Evolutionary conservation across 768 basidiomycete genomes (phyloP), one percentile per base, ranked within the genome.

Genomic region (Mycena olivaceomarginata): DNA sequence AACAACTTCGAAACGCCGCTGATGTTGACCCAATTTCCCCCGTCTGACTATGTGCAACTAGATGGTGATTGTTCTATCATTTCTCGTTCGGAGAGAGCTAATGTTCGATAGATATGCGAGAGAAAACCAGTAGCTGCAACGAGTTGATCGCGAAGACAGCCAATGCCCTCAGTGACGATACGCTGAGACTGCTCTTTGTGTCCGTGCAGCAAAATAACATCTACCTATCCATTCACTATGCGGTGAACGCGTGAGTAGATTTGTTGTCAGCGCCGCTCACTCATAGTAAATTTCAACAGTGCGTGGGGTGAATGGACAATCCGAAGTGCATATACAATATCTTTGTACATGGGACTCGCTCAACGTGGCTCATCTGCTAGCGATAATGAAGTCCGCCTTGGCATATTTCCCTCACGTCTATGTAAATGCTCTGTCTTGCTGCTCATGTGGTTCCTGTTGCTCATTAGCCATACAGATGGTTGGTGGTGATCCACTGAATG

Each of bases 1-100:
- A n/a, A 18, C 4, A 37, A 48, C 37, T 72, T 64, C 16, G n/a
- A n/a, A 31, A 48, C n/a, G 0, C 70, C 37, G 13, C 62, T 72
- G 11, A 72, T 6, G 62, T 20, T 11, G 31, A 56, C 13, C 13
- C 18, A 18, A 39, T 53, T 39, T 15, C 48, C 39, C 31, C 70
- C 70, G 0, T 13, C 70, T 22, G 70, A 51, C 39, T 53, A 51
- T 43, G 70, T 72, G 46, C 70, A 12, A 18, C 8, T 72, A 48
- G 45, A 72, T 2, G 70, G 70, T 64, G 48, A 15, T 48, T 13
- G 16, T 48, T 48, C 15, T 15, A 1, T 48, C 6, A 15, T 48
- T 48, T 18, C 16, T 48, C 43, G 5, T 45, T 45, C 31, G 31
- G 3, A 31, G 31, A 1, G 1, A 3, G 31, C 31, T 31, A 3